A percentile compares a stretch with the other conserved stretches of the same genome.
Evolutionary conservation across 257 asterid genomes (phyloP).

Genomic region (Solanum boliviense): DNA sequence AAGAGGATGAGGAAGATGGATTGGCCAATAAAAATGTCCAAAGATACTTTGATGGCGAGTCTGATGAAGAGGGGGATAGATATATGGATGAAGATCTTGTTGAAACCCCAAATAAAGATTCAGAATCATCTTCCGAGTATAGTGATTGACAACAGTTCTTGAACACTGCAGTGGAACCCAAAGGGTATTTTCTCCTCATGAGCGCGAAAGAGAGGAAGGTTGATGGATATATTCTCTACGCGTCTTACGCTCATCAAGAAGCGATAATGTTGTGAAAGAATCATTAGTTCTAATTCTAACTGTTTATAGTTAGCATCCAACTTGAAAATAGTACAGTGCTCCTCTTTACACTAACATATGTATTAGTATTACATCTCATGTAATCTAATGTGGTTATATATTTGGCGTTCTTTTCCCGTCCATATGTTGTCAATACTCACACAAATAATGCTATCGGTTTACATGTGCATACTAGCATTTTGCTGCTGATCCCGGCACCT

Average conservation of each 20-base stretch:
- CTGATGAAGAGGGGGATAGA: constrained; percentile 32
- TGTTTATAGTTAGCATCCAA: not conserved
- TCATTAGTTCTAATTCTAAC: not conserved
- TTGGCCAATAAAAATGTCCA: constrained; percentile 13
- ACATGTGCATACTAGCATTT: too few relatives aligned
- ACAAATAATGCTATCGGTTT: too few relatives aligned
- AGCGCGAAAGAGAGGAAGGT: not conserved
- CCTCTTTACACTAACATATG: not conserved
- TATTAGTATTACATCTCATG: not conserved
- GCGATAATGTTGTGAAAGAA: not conserved
- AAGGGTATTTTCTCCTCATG: not conserved
- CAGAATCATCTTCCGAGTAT: constrained; percentile 46
- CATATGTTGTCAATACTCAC: not conserved
- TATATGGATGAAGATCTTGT: constrained; percentile 18
- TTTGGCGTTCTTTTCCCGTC: not conserved
- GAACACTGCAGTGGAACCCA: not conserved
- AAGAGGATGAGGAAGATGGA: constrained; percentile 20
- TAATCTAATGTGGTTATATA: not conserved
- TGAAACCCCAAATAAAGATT: constrained; percentile 21
- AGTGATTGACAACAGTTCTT: constrained; percentile 28
- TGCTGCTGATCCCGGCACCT: too few relatives aligned
- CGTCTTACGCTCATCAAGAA: not conserved
- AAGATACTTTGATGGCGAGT: constrained; percentile 31
- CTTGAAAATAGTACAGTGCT: not conserved
- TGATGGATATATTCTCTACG: too few relatives aligned